These are phyloP conservation scores for Exophiala aquamarina DNA, from an alignment of 2,329 filamentous ascomycete genomes.

Conservation along the genomic window DNA sequence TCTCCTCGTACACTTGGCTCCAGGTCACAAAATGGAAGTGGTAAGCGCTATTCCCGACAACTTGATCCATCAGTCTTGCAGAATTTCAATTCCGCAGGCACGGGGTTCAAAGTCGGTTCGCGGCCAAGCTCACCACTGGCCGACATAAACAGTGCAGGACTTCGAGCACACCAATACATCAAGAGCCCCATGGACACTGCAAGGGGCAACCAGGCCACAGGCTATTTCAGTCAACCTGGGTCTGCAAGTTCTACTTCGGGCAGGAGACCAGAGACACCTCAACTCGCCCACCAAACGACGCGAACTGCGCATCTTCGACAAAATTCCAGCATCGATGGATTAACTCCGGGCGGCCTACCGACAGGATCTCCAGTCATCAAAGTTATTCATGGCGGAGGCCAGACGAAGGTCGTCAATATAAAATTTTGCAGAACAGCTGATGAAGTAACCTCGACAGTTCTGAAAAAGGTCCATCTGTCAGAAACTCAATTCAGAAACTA, in stretches of 20 bases:
- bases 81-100: conserved; percentile 41
- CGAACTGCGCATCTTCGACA: conserved; percentile 71
- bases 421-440: conserved; percentile 88
- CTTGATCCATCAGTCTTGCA: conserved; percentile 37
- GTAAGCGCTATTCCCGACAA: conserved; percentile 61
- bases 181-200: conserved; percentile 56
- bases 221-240: conserved; percentile 57
- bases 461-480: conserved; percentile 83
- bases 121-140: conserved; percentile 70
- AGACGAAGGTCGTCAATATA: conserved; percentile 92
- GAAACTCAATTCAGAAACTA: conserved; percentile 93
- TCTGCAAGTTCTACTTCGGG: conserved; percentile 54
- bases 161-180: conserved; percentile 61
- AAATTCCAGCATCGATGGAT: conserved; percentile 80
- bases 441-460: conserved; percentile 84
- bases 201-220: conserved; percentile 50
- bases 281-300: conserved; percentile 62
- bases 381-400: conserved; percentile 87
- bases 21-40: conserved; percentile 49
- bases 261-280: conserved; percentile 60
- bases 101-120: conserved; percentile 58
- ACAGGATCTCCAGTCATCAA: conserved; percentile 85
- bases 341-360: conserved; percentile 81
- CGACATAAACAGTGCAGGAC: conserved; percentile 53
- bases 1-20: conserved; percentile 64